Evolutionary conservation across 2,329 filamentous ascomycete genomes (phyloP), one percentile per base, ranked within the genome.

Genomic region (Aureobasidium leucospermi): DNA sequence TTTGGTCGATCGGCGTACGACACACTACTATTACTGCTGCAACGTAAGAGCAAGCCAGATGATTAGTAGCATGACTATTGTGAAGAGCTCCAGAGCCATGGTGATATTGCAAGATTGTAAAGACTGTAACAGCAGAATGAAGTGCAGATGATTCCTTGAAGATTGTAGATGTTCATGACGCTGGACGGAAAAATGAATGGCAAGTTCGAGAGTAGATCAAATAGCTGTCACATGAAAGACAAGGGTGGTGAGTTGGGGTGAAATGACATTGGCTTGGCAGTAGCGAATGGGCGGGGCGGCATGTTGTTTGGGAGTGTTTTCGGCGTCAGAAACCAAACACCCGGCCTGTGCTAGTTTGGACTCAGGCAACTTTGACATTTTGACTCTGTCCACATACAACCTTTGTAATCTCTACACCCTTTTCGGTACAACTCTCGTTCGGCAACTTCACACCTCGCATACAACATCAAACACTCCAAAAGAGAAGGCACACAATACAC

Each of bases 271-370:
- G 13, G 47, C 48, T 52, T 52, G 48, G 48, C 48, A 36, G 6
- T 0, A 10, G 46, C 11, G 23, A 10, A 39, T 39, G 19, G 36
- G 48, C 34, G 48, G 48, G 48, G 48, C 47, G 47, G 31, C 23
- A 23, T 23, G 10, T 49, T 49, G 48, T 38, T 53, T 41, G 42
- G 49, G 38, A 9, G 15, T 42, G 38, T 52, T 52, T 52, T 43
- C 49, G 49, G 49, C 49, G 49, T 53, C 49, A 42, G 49, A 42
- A 42, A 42, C 38, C 49, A 53, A 53, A 53, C 49, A 53, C 39
- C 49, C 38, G 49, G 28, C 38, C 28, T 34, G 36, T 42, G 49
- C 49, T 42, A 53, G 23, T 43, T 23, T 19, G 49, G 38, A 15
- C 23, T 19, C 34, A 23, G 13, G 23, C 13, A 41, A 52, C 13